Evolutionary conservation across 2,329 filamentous ascomycete species (phyloP).

Genomic region (Fusarium burgessii): DNA sequence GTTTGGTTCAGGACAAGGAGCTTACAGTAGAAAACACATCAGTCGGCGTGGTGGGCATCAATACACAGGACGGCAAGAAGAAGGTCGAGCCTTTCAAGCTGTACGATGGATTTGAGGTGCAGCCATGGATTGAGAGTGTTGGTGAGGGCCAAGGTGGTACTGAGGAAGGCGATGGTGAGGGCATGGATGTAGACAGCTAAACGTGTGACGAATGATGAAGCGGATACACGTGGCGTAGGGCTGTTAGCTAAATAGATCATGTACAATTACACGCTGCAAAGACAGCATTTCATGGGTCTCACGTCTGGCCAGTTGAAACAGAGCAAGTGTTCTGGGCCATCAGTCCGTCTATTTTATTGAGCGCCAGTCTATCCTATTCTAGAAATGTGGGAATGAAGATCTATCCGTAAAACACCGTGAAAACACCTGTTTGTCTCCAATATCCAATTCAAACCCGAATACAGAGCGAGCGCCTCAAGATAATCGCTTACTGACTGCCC

Average conservation of each 20-base stretch:
- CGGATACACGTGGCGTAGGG: constrained; percentile 39
- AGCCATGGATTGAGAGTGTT: constrained; percentile 84
- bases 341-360: constrained; percentile 43
- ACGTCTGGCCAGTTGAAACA: constrained; percentile 23
- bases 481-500: constrained; percentile 69
- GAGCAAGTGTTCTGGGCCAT: constrained; percentile 32
- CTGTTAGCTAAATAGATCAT: constrained; percentile 50
- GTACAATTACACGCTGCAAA: constrained; percentile 52
- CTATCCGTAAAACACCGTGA: constrained; percentile 20
- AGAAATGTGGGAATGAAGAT: constrained; percentile 21
- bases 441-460: constrained; percentile 16
- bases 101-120: constrained; percentile 89
- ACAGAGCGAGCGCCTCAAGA: constrained; percentile 22
- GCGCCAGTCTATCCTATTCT: constrained; percentile 37
- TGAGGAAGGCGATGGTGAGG: constrained; percentile 50
- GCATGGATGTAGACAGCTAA: constrained; percentile 55
- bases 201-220: constrained; percentile 27
- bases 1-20: constrained; percentile 95
- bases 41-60: constrained; percentile 82
- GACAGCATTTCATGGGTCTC: constrained; percentile 46
- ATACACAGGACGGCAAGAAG: constrained; percentile 62
- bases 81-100: constrained; percentile 85
- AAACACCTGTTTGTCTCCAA: constrained; percentile 35
- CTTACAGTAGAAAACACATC: constrained; percentile 97
- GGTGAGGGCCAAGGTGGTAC: constrained; percentile 63